Conservation (phyloP, 1,139 yeast species). For the Candida tunisiensis region DNA sequence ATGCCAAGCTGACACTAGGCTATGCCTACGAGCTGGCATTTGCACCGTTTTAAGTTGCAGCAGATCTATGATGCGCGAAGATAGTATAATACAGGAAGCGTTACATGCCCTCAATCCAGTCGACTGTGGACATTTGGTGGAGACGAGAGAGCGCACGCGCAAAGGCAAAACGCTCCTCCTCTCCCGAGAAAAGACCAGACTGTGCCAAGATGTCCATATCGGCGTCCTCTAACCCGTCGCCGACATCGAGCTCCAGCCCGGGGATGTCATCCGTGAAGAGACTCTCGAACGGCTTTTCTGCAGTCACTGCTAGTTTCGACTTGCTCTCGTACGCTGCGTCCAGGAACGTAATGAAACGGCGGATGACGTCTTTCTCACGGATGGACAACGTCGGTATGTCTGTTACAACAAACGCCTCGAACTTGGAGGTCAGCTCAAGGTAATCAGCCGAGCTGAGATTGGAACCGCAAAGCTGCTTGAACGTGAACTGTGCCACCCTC, state of each 20-base stretch:
- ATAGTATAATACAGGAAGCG: too few species aligned
- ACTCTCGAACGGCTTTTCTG: conserved; percentile 70
- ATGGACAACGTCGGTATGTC: conserved; percentile 80
- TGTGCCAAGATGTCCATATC: conserved; percentile 60
- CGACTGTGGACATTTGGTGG: conserved; percentile 86
- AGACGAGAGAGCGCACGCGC: conserved; percentile 85
- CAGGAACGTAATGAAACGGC: conserved; percentile 82
- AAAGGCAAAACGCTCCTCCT: conserved; percentile 92
- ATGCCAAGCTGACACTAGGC: conserved; percentile 57
- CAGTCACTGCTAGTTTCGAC: conserved; percentile 74
- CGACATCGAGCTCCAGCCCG: conserved; percentile 24
- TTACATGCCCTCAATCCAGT: conserved; percentile 74
- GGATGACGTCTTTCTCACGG: conserved; percentile 62
- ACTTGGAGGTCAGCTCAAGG: conserved; percentile 62
- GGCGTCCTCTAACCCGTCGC: conserved; percentile 66
- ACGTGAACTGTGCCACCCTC: conserved; percentile 77
- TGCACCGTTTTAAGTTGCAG: conserved; percentile 11
- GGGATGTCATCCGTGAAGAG: conserved; percentile 18
- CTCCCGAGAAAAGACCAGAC: conserved; percentile 69
- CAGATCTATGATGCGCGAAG: too few species aligned
- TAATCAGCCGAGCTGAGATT: conserved; percentile 96
- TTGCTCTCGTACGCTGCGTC: conserved; percentile 93
- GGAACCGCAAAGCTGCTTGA: conserved; percentile 67
- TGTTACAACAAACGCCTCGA: conserved; percentile 65
- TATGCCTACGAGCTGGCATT: conserved; percentile 48